These are phyloP conservation scores for Tolypocladium nubicola DNA, from an alignment of 2,329 filamentous ascomycete genomes.

Conservation along the genomic window DNA sequence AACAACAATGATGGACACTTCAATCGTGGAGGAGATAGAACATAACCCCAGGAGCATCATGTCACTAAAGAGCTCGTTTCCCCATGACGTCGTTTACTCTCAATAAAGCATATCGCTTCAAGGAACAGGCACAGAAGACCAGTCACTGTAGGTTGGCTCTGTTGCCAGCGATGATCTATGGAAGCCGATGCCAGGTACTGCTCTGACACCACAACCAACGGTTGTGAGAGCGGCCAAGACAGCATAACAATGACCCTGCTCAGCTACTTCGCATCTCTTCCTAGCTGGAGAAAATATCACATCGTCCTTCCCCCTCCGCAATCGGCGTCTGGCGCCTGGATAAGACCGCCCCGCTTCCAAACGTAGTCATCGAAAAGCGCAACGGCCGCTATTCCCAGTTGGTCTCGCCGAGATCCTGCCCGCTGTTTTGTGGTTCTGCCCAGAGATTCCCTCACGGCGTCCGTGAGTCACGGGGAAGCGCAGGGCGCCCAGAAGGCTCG, in stretches of 20 bases:
- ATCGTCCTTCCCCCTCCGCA: too few relatives aligned
- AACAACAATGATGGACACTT: too few relatives aligned
- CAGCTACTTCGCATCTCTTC: not conserved
- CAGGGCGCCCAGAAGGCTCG: not conserved
- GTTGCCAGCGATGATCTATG: not conserved
- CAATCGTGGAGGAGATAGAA: too few relatives aligned
- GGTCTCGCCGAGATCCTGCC: conserved; percentile 3
- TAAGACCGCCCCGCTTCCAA: not conserved
- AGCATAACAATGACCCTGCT: not conserved
- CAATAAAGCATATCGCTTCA: too few relatives aligned
- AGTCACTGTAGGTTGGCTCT: not conserved
- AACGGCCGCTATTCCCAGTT: conserved; percentile 3
- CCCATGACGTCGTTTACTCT: too few relatives aligned
- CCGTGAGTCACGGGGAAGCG: not conserved
- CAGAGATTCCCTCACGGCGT: not conserved
- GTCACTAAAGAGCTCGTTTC: too few relatives aligned
- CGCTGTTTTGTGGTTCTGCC: not conserved
- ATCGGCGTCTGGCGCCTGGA: not conserved
- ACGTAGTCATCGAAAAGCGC: not conserved
- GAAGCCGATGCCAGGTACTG: not conserved
- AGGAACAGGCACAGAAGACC: too few relatives aligned
- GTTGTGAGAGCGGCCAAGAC: not conserved
- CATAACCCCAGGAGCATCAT: too few relatives aligned
- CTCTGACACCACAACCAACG: too few relatives aligned
- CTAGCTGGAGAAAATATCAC: not conserved